Conservation (phyloP, 1,139 yeast genomes). For the Pichia inconspicua region DNA sequence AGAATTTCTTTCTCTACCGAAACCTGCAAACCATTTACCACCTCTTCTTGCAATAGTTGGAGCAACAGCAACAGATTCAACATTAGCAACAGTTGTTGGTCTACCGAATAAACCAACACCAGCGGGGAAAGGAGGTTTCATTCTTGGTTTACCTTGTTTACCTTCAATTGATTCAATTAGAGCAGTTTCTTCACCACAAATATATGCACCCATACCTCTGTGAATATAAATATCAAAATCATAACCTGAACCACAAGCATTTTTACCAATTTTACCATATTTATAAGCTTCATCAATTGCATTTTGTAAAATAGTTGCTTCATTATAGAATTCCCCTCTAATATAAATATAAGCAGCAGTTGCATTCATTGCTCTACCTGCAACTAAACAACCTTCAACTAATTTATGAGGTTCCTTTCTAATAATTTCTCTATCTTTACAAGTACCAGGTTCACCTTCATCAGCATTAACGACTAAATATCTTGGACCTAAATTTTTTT, state of each 20-base stretch:
- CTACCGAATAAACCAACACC: slow-evolving; percentile 88
- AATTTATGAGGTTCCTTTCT: slow-evolving; percentile 87
- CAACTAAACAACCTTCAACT: slow-evolving; percentile 78
- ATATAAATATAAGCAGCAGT: slow-evolving; percentile 86
- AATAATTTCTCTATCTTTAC: slow-evolving; percentile 84
- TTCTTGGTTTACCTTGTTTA: slow-evolving; percentile 86
- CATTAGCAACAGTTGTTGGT: slow-evolving; percentile 84
- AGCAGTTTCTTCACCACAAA: slow-evolving; percentile 89
- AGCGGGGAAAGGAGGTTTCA: slow-evolving; percentile 92
- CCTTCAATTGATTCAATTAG: slow-evolving; percentile 83
- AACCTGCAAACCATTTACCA: slow-evolving; percentile 73
- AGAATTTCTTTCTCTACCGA: slow-evolving; percentile 76
- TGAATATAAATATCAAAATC: slow-evolving; percentile 75
- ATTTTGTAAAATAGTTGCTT: slow-evolving; percentile 58
- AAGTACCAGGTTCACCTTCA: slow-evolving; percentile 92
- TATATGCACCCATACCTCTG: slow-evolving; percentile 88
- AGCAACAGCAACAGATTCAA: slow-evolving; percentile 82
- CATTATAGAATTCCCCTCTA: slow-evolving; percentile 83
- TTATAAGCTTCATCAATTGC: slow-evolving; percentile 83
- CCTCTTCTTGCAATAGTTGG: slow-evolving; percentile 87
- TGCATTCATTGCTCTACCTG: slow-evolving; percentile 89
- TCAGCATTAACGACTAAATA: slow-evolving; percentile 85
- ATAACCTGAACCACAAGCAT: slow-evolving; percentile 83
- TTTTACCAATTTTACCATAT: slow-evolving; percentile 70
- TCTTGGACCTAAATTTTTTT: slow-evolving; percentile 76